Evolutionary conservation across 306 rosid genomes (phyloP), one percentile per base, ranked within the genome.

Genomic region (Ormosia semicastrata): DNA sequence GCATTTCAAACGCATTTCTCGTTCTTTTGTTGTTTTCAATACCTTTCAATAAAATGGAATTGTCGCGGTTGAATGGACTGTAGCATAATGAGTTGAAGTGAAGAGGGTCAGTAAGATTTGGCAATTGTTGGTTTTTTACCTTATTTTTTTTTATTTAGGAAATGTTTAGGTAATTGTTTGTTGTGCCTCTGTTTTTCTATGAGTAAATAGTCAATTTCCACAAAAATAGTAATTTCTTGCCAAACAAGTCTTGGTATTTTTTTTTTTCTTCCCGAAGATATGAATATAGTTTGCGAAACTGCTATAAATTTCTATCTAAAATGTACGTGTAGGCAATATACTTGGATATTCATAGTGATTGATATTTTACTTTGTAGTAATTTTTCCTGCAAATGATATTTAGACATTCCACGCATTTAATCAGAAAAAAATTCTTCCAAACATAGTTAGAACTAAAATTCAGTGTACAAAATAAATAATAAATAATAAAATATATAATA

Each of bases 1-100:
- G 81, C 15, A 34, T 73, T 86, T 46, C 78, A 52, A 47, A 17
- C 65, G 69, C 47, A 76, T 32, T 77, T 78, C 76, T 53, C 76
- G 83, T 46, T 74, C 79, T 79, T 8, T 40, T 40, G 75, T 85
- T 82, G 56, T 43, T 81, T 54, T 84, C 78, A 75, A 57, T 66
- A 3, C 57, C 46, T 73, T 56, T 29, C 76, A 33, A 58, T 62
- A n/a, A 41, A 79, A 66, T 62, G 33, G n/a, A 44, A 17, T 12
- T 71, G 56, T 72, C 72, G 12, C 3, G 41, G 12, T 30, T 64
- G 30, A 75, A 30, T 75, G 13, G 64, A 52, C 39, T 50, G 3
- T 14, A 47, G 40, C 58, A 24, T 24, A 32, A 4, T 17, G 29
- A 56, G 36, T 36, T 10, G 32, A 66, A 54, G 37, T 76, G 30